Percentiles rank a stretch among this genome's conserved stretches.
phyloP scores from a whole-genome alignment of 345 rosid species.

The Stellera chamaejasme region DNA sequence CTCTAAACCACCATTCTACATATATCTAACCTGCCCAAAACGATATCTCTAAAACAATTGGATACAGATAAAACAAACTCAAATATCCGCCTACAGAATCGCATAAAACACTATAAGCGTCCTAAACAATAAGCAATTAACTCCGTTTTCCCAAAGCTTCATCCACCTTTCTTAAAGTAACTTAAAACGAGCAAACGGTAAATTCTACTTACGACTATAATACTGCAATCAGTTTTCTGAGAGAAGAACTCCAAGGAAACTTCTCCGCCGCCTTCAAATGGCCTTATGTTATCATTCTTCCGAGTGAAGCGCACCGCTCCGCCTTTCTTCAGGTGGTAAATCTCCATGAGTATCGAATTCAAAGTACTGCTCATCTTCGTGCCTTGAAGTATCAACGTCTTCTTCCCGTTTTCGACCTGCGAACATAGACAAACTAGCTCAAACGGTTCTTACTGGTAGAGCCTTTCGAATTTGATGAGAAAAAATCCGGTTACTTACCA shows the following conservation, averaged over 20 bases:
- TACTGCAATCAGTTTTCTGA: constrained; percentile 82
- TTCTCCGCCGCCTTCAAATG: constrained; percentile 92
- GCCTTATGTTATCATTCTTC: constrained; percentile 85
- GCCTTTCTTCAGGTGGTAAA: constrained; percentile 69
- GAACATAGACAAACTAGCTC: constrained; percentile 1
- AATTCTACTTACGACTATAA: constrained; percentile 61
- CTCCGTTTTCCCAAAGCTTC: background rate
- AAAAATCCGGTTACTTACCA: constrained; percentile 26
- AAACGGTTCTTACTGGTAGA: background rate
- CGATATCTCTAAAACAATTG: too few species aligned
- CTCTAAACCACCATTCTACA: too few species aligned
- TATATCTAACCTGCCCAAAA: too few species aligned
- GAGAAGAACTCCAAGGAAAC: constrained; percentile 92
- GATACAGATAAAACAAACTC: too few species aligned
- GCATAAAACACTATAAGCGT: background rate
- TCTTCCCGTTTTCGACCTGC: constrained; percentile 90
- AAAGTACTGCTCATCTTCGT: constrained; percentile 68
- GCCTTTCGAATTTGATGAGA: background rate
- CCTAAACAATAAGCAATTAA: background rate
- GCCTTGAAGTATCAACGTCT: constrained; percentile 86
- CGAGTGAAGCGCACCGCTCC: constrained; percentile 66
- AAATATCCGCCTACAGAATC: too few species aligned
- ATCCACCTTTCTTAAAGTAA: too few species aligned
- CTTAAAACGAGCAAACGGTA: too few species aligned
- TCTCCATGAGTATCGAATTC: constrained; percentile 55